Base-by-base conservation (phyloP, 257 asterid genomes). In the Lithospermum erythrorhizon region DNA sequence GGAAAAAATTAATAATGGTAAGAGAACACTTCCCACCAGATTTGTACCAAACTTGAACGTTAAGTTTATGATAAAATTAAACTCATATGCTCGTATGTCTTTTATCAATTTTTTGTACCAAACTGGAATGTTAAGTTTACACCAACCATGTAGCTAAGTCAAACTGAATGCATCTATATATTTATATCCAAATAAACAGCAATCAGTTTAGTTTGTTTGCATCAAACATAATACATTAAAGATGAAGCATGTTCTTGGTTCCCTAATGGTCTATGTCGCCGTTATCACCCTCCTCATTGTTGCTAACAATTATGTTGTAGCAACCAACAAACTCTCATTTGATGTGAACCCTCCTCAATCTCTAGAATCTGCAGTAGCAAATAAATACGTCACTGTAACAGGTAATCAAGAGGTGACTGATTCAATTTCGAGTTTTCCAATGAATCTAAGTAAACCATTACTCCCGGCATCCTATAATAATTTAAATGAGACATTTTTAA, bases 341-440 rank as follows among this genome's bases (percentile, higher is more conserved):
- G 59, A 58, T 57, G 18, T 51, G n/a, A 41, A 55, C 9, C 35
- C 68, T 13, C 35, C 68, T 35, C 69, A 18, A 27, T 51, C 65
- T 48, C 64, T 25, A 18, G 75, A 72, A 66, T 35, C 64, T 25
- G 49, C 16, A 41, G 49, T 5, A 9, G 49, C 16, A 11, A 9
- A 69, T 64, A 55, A 67, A 21, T 79, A 64, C 24, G 15, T 79
- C 52, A 73, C 73, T 7, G 58, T 79, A 37, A 68, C 70, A 67
- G 84, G 81, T 72, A 20, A 59, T 21, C 17, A 0, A 52, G 5
- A 27, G 32, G n/a, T n/a, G n/a, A n/a, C n/a, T n/a, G n/a, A n/a
- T n/a, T n/a, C n/a, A n/a, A n/a, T n/a, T n/a, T n/a, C n/a, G n/a
- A n/a, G n/a, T n/a, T n/a, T n/a, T n/a, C n/a, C n/a, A n/a, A n/a